Evolutionary conservation across 768 basidiomycete genomes (phyloP).

Genomic region (Gloeopeniophorella convolvens): DNA sequence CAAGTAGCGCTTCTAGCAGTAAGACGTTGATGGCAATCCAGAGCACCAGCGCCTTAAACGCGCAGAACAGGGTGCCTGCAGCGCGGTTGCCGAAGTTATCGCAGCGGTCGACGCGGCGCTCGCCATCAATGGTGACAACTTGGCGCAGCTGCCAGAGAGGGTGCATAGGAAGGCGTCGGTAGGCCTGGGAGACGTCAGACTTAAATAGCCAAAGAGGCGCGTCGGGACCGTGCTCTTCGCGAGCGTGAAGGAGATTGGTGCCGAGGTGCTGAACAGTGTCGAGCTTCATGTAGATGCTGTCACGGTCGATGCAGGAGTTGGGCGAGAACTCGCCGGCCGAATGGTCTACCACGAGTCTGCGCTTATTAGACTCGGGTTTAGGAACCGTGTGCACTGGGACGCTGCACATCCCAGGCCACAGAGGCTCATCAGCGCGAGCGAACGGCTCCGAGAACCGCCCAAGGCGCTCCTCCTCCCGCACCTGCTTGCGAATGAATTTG

Average conservation of each 20-base stretch:
- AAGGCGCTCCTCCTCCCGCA: constrained; percentile 19
- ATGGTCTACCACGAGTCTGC: constrained; percentile 4
- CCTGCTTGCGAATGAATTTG: not conserved
- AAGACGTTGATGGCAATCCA: constrained; percentile 32
- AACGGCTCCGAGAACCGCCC: constrained; percentile 27
- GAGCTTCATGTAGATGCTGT: too few relatives aligned
- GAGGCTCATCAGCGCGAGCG: constrained; percentile 35
- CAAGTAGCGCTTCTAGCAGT: constrained; percentile 21
- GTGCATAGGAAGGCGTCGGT: constrained; percentile 23
- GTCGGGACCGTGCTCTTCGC: not conserved
- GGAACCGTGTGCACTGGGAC: constrained; percentile 35
- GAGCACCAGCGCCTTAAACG: constrained; percentile 26
- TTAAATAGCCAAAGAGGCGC: constrained; percentile 19
- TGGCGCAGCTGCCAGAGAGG: constrained; percentile 31
- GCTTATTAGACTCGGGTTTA: constrained; percentile 24
- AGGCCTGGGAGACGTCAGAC: too few relatives aligned
- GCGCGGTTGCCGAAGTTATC: too few relatives aligned
- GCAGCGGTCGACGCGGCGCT: constrained; percentile 28
- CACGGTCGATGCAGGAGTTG: too few relatives aligned
- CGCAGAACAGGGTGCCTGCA: constrained; percentile 33
- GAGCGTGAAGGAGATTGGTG: too few relatives aligned
- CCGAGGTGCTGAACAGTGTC: too few relatives aligned
- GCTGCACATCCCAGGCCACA: too few relatives aligned
- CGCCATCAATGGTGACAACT: constrained; percentile 27
- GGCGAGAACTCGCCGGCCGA: too few relatives aligned